Percentiles rank a stretch among this genome's conserved stretches.
Conservation (phyloP, 2,329 filamentous ascomycete genomes). For the Aspergillus amoenus region DNA sequence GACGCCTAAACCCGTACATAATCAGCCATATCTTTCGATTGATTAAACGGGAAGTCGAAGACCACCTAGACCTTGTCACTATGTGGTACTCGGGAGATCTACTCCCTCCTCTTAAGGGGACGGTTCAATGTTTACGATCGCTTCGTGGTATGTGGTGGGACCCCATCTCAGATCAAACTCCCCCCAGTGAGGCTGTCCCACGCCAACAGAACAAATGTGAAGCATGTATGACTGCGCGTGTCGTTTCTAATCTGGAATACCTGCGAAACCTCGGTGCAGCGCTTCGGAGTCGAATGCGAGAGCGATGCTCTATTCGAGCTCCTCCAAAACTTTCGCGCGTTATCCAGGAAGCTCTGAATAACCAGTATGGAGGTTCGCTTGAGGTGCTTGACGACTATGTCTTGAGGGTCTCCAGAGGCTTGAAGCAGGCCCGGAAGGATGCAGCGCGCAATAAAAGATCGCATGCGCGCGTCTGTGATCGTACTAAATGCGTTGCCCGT, state of each 20-base stretch:
- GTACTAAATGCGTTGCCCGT: not conserved
- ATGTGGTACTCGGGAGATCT: constrained; percentile 17
- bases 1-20: constrained; percentile 24
- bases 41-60: constrained; percentile 25
- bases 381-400: constrained; percentile 2
- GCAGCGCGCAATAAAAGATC: not conserved
- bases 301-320: constrained; percentile 17
- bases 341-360: constrained; percentile 29
- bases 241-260: constrained; percentile 25
- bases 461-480: not conserved
- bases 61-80: constrained; percentile 21
- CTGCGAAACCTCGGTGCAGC: constrained; percentile 32
- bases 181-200: constrained; percentile 16
- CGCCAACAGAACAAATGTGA: constrained; percentile 37
- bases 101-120: constrained; percentile 8
- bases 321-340: constrained; percentile 29
- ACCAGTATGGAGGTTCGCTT: not conserved
- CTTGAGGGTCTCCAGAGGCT: constrained; percentile 10
- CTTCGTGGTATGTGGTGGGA: constrained; percentile 35
- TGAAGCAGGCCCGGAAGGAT: constrained; percentile 14
- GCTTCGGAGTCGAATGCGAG: constrained; percentile 32
- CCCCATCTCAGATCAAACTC: constrained; percentile 1
- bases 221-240: constrained; percentile 38
- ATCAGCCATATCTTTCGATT: constrained; percentile 20
- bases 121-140: constrained; percentile 21